phyloP scores from a whole-genome alignment of 208 protist species.

The Crithidia fasciculata region DNA sequence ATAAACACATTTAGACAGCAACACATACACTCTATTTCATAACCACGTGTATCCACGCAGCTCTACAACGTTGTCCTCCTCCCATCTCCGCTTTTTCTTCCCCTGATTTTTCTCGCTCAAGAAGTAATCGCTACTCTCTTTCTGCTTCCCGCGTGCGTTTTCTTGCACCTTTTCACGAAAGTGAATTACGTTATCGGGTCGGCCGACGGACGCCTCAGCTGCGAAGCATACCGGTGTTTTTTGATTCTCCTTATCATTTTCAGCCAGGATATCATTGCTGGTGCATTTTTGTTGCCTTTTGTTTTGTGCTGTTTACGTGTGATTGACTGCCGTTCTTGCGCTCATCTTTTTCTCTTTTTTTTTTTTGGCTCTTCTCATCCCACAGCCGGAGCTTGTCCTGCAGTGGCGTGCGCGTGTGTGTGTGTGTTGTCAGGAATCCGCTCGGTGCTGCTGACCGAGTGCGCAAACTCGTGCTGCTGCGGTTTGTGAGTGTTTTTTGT shows the following conservation, averaged over 20 bases:
- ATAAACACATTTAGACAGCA: constrained; percentile 17
- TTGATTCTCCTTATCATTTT: background rate
- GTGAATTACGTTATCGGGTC: background rate
- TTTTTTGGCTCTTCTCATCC: background rate
- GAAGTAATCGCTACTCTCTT: background rate
- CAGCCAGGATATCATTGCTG: background rate
- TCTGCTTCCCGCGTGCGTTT: constrained; percentile 1
- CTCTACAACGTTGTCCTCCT: background rate
- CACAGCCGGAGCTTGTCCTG: background rate
- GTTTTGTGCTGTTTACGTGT: background rate
- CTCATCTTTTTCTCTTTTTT: background rate
- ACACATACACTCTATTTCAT: constrained; percentile 1
- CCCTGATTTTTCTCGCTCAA: constrained; percentile 6
- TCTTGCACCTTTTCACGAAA: background rate
- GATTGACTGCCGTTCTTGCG: no score
- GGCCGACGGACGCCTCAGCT: background rate
- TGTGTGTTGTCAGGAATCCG: background rate
- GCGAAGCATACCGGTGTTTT: background rate
- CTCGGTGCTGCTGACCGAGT: background rate
- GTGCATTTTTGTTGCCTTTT: background rate
- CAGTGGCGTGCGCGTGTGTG: background rate
- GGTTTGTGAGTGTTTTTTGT: background rate
- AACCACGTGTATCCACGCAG: background rate
- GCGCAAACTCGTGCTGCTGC: background rate
- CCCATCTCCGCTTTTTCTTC: background rate